Evolutionary conservation across 1,284 basidiomycete genomes (phyloP), one percentile per base, ranked within the genome.

Genomic region (Jaminaea rosea): DNA sequence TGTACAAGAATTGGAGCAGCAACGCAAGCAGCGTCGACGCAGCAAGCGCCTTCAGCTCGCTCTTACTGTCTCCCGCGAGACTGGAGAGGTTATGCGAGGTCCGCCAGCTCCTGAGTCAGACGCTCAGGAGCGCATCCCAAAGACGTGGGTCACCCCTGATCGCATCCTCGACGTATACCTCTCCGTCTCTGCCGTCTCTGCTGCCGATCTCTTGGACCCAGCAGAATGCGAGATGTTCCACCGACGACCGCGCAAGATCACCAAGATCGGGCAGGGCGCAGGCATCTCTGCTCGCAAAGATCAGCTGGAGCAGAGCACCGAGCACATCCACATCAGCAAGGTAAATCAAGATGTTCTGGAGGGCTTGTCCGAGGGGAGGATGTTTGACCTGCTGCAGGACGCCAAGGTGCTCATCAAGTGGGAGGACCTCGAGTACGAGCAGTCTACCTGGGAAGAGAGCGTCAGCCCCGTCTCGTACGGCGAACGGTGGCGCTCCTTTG

Each of bases 341-440:
- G 44, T 63, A 13, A 32, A 53, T 36, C 41, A 58, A 27, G 50
- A 44, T 26, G 27, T 62, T 19, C 45, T 52, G 7, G 50, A 57
- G 26, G 54, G 56, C 11, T 49, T 48, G 17, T 51, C 55, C 42
- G 48, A 52, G 19, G 44, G 53, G 13, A 53, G 56, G 26, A 62
- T 55, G 51, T 55, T 58, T 54, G 31, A 23, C 6, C 4, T 42
- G 15, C 19, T 42, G 19, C 58, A 58, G 28, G 42, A 52, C 2
- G 52, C 63, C 9, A 55, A 56, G 46, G 23, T 61, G 26, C 46
- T 63, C 24, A 41, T 88, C 61, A 96, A 94, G 75, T 96, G 90
- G 88, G 79, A 84, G 31, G 89, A 92, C 61, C 78, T 93, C 39
- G 83, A 85, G 26, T 94, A 96, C 60, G 87, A 90, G 28, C 84